Base-by-base conservation (phyloP, 177 flowering plant genomes). In the Vitis hybrid region DNA sequence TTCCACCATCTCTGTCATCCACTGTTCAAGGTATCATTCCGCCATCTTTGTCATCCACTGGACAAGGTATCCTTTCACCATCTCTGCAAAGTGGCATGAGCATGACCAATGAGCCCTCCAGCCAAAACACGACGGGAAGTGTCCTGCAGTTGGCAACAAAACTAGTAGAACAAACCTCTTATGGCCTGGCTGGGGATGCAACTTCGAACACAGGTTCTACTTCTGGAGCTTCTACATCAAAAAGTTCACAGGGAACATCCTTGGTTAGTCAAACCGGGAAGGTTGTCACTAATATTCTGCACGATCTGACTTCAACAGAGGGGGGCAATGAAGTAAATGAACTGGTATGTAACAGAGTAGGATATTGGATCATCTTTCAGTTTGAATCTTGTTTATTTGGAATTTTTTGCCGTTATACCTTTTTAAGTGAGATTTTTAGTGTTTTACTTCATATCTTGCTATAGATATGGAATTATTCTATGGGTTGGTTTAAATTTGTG, bases 261-360 rank as follows among this genome's bases (percentile, higher is more conserved):
- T 71, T 76, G 64, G 81, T 79, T 53, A 85, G 82, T 69, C 89
- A 85, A 58, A 79, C 95, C 4, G 98, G 91, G 79, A 82, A 86
- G 73, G 88, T 90, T 68, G 44, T 90, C 64, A 79, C 67, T 79
- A 82, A 71, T 67, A 87, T 92, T 76, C 74, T 90, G 75, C 84
- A 89, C 66, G 83, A 81, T 80, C 92, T 94, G 52, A 61, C 79
- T 68, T 72, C 91, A 69, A 77, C 78, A 75, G 86, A 79, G 51
- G 88, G 79, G 51, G 82, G 76, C 22, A 59, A 58, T 5, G 75
- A 77, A 62, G 20, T 71, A 15, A 77, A 79, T 79, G 81, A 86
- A 60, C 65, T 71, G 87, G 94, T 90, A 88, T 50, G 89, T 67
- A 67, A 14, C 11, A 6, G 22, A 38, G 8, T 5, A 5, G 0